phyloP scores from a whole-genome alignment of 257 asterid species.

The Dorcoceras hygrometricum region DNA sequence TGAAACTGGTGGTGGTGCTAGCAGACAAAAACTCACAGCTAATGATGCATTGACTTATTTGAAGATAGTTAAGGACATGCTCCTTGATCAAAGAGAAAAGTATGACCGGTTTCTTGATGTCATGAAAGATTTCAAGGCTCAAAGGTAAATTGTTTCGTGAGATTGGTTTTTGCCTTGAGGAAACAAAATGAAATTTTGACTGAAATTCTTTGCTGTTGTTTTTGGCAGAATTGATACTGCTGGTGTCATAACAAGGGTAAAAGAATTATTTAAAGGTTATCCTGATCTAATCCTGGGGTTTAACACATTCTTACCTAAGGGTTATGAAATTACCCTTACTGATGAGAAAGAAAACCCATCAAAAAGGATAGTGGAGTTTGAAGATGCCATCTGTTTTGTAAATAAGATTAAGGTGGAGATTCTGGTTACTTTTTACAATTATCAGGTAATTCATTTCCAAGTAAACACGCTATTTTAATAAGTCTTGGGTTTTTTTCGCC shows the following conservation, averaged over 20 bases:
- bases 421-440: constrained; percentile 3
- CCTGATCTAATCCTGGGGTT: constrained; percentile 91
- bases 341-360: constrained; percentile 88
- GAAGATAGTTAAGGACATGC: constrained; percentile 97
- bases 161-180: constrained; percentile 19
- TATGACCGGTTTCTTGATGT: constrained; percentile 94
- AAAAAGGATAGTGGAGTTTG: constrained; percentile 89
- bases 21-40: constrained; percentile 79
- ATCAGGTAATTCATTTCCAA: constrained; percentile 9
- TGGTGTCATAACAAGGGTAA: constrained; percentile 91
- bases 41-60: constrained; percentile 87
- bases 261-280: constrained; percentile 91
- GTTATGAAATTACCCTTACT: constrained; percentile 84
- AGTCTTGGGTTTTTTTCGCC: constrained; percentile 19
- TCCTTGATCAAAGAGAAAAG: constrained; percentile 86
- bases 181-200: constrained; percentile 16
- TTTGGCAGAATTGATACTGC: constrained; percentile 79
- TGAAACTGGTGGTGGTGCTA: constrained; percentile 35
- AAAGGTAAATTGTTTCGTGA: constrained; percentile 52
- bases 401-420: constrained; percentile 86
- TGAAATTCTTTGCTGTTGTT: constrained; percentile 22
- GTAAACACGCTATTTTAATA: constrained; percentile 5
- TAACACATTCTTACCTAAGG: constrained; percentile 97
- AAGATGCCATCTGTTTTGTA: constrained; percentile 92
- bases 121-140: constrained; percentile 98